Base-by-base conservation (phyloP, 1,139 yeast species). In the Scheffersomyces segobiensis region DNA sequence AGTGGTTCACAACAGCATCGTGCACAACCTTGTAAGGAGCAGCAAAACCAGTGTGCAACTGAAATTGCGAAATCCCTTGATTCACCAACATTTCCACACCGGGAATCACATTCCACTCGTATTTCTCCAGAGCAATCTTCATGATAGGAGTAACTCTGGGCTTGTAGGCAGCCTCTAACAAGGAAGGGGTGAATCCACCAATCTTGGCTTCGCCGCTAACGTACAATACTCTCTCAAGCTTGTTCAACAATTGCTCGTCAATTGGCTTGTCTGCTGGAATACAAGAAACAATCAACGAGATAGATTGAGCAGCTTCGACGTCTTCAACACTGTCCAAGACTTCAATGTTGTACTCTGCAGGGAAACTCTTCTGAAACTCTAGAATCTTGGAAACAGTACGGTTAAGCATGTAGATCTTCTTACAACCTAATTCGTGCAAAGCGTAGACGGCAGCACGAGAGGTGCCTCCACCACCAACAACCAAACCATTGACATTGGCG, bases 381-480 rank as follows among this genome's bases (percentile, higher is more conserved):
- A 73, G 73, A 55, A 92, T 79, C 67, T 92, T 93, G 17, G 87
- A 74, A 1, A 78, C 72, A 0, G 97, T 92, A 70, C 99, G 87
- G 78, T 95, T 95, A 59, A 91, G 73, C 79, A 95, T 80, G 76
- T 87, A 93, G 60, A 95, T 90, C 64, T 81, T 85, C 50, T 79
- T 67, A 71, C 96, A 92, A 1, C 98, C 98, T 78, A 95, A 77
- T 62, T 85, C 72, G 67, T 87, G 85, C 66, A 95, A 81, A 0
- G 99, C 98, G 72, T 84, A 93, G 24, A 91, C 86, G 1, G 98
- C 99, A 50, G 99, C 98, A 69, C 98, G 85, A 0, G 97, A 88
- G 48, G 99, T 93, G 54, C 99, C 99, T 52, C 99, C 99, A 39
- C 97, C 97, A 54, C 99, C 99, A 64, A 95, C 80, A 56, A 95